These are phyloP conservation scores for Podaxis mareebaensis DNA, from an alignment of 768 basidiomycete species.

Conservation along the genomic window DNA sequence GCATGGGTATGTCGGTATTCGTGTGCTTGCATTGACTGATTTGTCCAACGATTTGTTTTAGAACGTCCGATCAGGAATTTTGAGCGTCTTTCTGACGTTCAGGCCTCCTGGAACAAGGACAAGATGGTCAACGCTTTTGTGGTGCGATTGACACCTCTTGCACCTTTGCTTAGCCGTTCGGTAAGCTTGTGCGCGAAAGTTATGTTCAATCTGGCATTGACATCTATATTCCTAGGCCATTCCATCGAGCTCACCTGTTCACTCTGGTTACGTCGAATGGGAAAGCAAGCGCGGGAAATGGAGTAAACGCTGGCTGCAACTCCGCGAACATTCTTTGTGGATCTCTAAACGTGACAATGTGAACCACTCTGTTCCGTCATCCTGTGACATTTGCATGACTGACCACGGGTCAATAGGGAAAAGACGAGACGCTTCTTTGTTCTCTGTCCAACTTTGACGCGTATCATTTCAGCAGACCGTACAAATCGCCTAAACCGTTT, in stretches of 20 bases:
- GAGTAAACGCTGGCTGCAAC: constrained; percentile 88
- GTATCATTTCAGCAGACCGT: constrained; percentile 72
- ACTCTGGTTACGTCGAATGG: constrained; percentile 77
- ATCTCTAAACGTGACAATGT: constrained; percentile 90
- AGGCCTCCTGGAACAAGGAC: constrained; percentile 86
- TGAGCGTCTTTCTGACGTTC: constrained; percentile 78
- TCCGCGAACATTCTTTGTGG: constrained; percentile 85
- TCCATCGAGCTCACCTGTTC: constrained; percentile 45
- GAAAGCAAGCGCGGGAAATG: constrained; percentile 93
- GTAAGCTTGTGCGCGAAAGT: constrained; percentile 37
- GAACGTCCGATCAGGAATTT: constrained; percentile 90
- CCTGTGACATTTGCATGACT: constrained; percentile 12
- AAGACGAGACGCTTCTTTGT: constrained; percentile 82
- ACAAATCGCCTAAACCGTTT: constrained; percentile 83
- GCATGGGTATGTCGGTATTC: constrained; percentile 68
- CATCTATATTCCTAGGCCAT: constrained; percentile 31
- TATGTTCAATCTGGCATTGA: constrained; percentile 12
- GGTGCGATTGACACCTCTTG: constrained; percentile 71
- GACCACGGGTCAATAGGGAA: constrained; percentile 51
- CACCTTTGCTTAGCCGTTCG: constrained; percentile 55
- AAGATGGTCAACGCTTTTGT: constrained; percentile 80
- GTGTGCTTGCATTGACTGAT: neutral
- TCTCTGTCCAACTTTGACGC: constrained; percentile 88
- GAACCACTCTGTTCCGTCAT: constrained; percentile 24
- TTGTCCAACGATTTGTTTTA: constrained; percentile 30